Evolutionary conservation across 768 basidiomycete genomes (phyloP).

Genomic region (Xerocomus spinulosus): DNA sequence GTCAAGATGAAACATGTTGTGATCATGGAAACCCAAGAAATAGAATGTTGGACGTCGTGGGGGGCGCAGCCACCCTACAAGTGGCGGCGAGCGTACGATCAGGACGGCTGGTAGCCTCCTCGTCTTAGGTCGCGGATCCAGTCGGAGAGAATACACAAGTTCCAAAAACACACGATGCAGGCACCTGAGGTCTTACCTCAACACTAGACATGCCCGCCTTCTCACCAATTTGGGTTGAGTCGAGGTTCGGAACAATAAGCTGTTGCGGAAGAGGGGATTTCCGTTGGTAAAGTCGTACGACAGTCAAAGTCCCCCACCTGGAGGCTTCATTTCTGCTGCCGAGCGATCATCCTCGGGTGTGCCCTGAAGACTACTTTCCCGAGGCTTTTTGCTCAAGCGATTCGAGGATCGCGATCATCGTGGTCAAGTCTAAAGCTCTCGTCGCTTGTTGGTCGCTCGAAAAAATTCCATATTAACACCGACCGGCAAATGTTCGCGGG

Average conservation of each 20-base stretch:
- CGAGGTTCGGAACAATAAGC: background rate
- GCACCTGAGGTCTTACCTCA: constrained; percentile 22
- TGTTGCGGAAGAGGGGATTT: too few relatives aligned
- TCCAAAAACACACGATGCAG: constrained; percentile 3
- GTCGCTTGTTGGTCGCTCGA: constrained; percentile 23
- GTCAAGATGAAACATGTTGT: constrained; percentile 15
- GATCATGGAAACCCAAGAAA: constrained; percentile 17
- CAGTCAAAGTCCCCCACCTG: background rate
- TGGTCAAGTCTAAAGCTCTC: constrained; percentile 23
- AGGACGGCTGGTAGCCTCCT: constrained; percentile 6
- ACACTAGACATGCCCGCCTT: background rate
- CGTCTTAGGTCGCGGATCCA: constrained; percentile 1
- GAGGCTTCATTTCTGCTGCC: too few relatives aligned
- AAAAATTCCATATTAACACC: constrained; percentile 15
- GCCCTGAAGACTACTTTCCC: constrained; percentile 17
- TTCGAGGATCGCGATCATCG: constrained; percentile 26
- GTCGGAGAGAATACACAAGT: background rate
- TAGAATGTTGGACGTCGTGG: background rate
- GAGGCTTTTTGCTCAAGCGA: constrained; percentile 22
- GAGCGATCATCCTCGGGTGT: too few relatives aligned
- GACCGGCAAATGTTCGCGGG: constrained; percentile 31
- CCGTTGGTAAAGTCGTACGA: too few relatives aligned
- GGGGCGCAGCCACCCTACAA: background rate
- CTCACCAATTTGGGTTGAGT: constrained; percentile 1
- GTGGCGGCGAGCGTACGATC: background rate